Evolutionary conservation across 371 early-diverging fungal genomes (phyloP).

Genomic region (Rhizopus microsporus): DNA sequence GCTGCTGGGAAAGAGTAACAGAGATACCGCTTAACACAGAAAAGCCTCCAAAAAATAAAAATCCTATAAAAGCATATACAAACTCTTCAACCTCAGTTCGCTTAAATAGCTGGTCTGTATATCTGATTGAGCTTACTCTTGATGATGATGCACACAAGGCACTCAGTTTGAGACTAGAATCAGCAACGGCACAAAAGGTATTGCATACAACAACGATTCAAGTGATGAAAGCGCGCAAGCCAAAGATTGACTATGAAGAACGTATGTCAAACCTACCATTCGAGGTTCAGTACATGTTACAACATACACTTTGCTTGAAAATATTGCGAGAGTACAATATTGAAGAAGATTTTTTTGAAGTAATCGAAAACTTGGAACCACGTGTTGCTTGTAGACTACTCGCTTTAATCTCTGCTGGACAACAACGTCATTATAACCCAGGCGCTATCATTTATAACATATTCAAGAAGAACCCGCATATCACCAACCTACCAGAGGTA

Average conservation of each 20-base stretch:
- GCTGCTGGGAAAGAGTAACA: conserved; percentile 19
- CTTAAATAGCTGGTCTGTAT: conserved; percentile 38
- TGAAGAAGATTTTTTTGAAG: conserved; percentile 30
- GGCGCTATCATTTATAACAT: conserved; percentile 9
- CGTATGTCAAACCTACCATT: conserved; percentile 24
- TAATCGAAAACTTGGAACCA: conserved; percentile 25
- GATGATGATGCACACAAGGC: conserved; percentile 21
- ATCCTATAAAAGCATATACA: not conserved
- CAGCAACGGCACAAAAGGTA: not conserved
- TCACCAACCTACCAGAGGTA: not conserved
- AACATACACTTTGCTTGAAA: conserved; percentile 38
- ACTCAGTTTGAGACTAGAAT: conserved; percentile 7
- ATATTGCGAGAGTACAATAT: conserved; percentile 44
- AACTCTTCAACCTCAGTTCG: not conserved
- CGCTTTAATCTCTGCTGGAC: conserved; percentile 26
- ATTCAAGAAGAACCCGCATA: conserved; percentile 3
- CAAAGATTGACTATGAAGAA: conserved; percentile 1
- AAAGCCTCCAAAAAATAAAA: not conserved
- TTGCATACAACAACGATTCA: not conserved
- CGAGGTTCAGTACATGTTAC: conserved; percentile 45
- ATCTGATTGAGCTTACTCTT: conserved; percentile 30
- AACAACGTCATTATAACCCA: conserved; percentile 40
- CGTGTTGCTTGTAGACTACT: conserved; percentile 28
- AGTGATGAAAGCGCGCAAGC: not conserved
- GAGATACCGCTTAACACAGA: conserved; percentile 13